Evolutionary conservation across 106 monocot species (phyloP).

Genomic region (Iris macrosiphon): DNA sequence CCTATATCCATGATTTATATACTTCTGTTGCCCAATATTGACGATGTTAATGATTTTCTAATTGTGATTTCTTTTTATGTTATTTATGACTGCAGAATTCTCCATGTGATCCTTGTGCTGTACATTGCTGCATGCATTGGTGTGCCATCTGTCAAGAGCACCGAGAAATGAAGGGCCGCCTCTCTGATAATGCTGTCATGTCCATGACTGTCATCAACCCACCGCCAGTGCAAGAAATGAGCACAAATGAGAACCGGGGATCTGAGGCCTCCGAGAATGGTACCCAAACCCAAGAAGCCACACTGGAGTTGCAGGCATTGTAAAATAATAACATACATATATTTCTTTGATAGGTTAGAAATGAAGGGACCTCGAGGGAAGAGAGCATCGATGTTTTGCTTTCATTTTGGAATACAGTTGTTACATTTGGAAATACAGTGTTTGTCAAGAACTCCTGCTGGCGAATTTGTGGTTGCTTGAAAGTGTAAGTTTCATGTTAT

Average conservation of each 20-base stretch:
- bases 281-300: conserved; percentile 19
- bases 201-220: conserved; percentile 83
- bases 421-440: too few species aligned
- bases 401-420: too few species aligned
- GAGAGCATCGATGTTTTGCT: too few species aligned
- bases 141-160: conserved; percentile 93
- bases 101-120: conserved; percentile 88
- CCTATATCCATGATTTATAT: too few species aligned
- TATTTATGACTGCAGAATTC: conserved; percentile 46
- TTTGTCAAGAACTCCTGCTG: too few species aligned
- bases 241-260: conserved; percentile 17
- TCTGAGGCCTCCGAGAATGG: conserved; percentile 21
- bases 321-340: too few species aligned
- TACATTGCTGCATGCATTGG: conserved; percentile 97
- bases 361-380: too few species aligned
- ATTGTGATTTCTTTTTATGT: neutral
- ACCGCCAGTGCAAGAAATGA: conserved; percentile 80
- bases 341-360: too few species aligned
- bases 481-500: too few species aligned
- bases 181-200: conserved; percentile 51
- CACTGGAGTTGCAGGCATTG: conserved; percentile 48
- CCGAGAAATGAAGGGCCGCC: conserved; percentile 79
- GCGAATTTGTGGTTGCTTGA: too few species aligned
- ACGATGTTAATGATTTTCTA: too few species aligned
- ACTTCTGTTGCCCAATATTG: too few species aligned